These are phyloP conservation scores for Marasmius sp. DNA, from an alignment of 1,284 basidiomycete genomes.

Conservation along the genomic window DNA sequence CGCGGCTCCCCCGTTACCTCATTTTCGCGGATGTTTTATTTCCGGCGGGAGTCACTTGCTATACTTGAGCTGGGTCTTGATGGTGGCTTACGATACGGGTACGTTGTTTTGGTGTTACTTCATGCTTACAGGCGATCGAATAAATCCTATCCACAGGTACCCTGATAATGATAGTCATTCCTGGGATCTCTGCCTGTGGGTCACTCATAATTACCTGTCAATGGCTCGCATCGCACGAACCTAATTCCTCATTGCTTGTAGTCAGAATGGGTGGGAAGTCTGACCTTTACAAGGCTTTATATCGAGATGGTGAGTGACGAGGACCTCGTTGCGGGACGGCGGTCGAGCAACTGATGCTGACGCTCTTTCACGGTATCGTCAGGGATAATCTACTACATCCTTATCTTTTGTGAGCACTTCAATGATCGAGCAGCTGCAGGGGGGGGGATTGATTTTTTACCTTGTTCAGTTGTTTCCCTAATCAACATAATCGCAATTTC, in stretches of 20 bases:
- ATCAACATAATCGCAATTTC: background rate
- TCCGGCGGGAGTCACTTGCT: background rate
- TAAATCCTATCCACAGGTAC: background rate
- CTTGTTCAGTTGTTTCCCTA: background rate
- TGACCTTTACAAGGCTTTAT: background rate
- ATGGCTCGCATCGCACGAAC: background rate
- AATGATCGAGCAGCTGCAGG: background rate
- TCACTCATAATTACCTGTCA: background rate
- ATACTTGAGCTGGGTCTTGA: background rate
- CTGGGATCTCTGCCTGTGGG: background rate
- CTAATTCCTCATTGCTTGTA: background rate
- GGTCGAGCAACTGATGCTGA: too few species aligned
- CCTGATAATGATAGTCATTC: background rate
- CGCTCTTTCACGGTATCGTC: background rate
- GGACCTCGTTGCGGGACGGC: background rate
- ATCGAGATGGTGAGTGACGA: background rate
- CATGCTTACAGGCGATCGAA: too few species aligned
- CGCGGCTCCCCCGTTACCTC: background rate
- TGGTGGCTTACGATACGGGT: background rate
- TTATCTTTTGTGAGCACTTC: background rate
- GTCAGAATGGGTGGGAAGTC: background rate
- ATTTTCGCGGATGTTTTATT: background rate
- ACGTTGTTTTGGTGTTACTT: background rate
- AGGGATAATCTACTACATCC: background rate
- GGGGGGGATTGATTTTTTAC: background rate